These are phyloP conservation scores for Furcasterigmium sp. DNA, from an alignment of 2,329 filamentous ascomycete species.

Conservation along the genomic window DNA sequence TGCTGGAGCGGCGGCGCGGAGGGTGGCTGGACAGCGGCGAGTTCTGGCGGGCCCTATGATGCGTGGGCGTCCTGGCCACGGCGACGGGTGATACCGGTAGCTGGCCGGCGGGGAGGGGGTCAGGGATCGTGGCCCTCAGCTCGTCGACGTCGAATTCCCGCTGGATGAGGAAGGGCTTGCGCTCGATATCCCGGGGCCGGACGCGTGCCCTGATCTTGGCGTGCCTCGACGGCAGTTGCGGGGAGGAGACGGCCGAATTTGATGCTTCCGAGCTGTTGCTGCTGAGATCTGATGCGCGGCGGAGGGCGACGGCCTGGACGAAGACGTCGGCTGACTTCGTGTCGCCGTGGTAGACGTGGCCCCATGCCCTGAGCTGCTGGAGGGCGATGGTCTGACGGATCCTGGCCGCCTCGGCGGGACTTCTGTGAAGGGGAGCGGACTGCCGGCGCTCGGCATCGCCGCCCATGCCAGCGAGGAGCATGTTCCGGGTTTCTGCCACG, in stretches of 20 bases:
- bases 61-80: neutral
- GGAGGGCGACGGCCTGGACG: constrained; percentile 34
- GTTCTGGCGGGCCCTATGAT: neutral
- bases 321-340: constrained; percentile 37
- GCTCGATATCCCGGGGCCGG: constrained; percentile 30
- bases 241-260: constrained; percentile 1
- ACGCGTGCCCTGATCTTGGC: constrained; percentile 35
- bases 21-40: constrained; percentile 7
- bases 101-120: constrained; percentile 15
- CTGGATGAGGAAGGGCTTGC: constrained; percentile 41
- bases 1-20: constrained; percentile 16
- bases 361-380: constrained; percentile 33
- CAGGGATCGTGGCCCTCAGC: constrained; percentile 39
- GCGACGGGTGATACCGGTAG: neutral
- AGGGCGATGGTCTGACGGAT: constrained; percentile 11
- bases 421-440: constrained; percentile 13
- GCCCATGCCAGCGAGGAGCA: constrained; percentile 21
- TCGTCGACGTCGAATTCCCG: constrained; percentile 45
- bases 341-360: constrained; percentile 34
- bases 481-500: constrained; percentile 21
- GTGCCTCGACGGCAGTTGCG: neutral
- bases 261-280: constrained; percentile 8
- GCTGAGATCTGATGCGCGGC: constrained; percentile 22
- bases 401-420: constrained; percentile 5
- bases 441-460: constrained; percentile 16